These are phyloP conservation scores for Trichosporon sp. DNA, from an alignment of 1,284 basidiomycete genomes.

Conservation along the genomic window DNA sequence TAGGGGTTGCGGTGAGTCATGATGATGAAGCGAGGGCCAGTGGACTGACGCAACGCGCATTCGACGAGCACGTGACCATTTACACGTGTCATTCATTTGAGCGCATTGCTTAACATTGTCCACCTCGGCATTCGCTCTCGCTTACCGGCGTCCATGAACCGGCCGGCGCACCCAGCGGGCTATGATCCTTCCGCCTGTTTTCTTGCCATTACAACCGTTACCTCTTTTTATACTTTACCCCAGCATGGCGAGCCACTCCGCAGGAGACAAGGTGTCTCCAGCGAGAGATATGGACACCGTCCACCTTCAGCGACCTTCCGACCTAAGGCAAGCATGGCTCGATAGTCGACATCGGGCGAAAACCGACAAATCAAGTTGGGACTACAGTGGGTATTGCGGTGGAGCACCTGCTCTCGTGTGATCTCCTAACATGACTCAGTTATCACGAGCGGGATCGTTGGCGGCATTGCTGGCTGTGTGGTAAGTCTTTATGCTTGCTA, in stretches of 20 bases:
- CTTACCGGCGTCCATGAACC: slow-evolving; percentile 15
- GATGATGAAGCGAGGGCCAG: background rate
- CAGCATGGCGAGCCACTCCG: slow-evolving; percentile 29
- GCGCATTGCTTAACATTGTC: background rate
- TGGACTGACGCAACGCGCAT: slow-evolving; percentile 17
- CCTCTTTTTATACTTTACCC: background rate
- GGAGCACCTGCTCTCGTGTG: slow-evolving; percentile 20
- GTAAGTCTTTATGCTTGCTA: slow-evolving; percentile 62
- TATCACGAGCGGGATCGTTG: slow-evolving; percentile 69
- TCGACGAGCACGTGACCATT: background rate
- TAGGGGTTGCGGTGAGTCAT: background rate
- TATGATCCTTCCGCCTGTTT: slow-evolving; percentile 18
- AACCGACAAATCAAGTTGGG: slow-evolving; percentile 69
- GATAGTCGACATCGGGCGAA: slow-evolving; percentile 61
- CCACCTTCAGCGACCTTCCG: slow-evolving; percentile 1
- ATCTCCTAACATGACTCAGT: slow-evolving; percentile 39
- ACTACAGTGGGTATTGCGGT: slow-evolving; percentile 61
- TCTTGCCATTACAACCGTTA: background rate
- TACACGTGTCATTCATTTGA: slow-evolving; percentile 12
- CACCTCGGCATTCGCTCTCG: slow-evolving; percentile 20
- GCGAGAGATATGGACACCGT: slow-evolving; percentile 24
- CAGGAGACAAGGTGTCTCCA: slow-evolving; percentile 31
- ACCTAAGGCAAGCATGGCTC: slow-evolving; percentile 38
- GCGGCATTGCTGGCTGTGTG: slow-evolving; percentile 89
- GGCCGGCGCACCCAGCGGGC: background rate